Conservation (phyloP, 768 basidiomycete species). For the Suillus placidus region DNA sequence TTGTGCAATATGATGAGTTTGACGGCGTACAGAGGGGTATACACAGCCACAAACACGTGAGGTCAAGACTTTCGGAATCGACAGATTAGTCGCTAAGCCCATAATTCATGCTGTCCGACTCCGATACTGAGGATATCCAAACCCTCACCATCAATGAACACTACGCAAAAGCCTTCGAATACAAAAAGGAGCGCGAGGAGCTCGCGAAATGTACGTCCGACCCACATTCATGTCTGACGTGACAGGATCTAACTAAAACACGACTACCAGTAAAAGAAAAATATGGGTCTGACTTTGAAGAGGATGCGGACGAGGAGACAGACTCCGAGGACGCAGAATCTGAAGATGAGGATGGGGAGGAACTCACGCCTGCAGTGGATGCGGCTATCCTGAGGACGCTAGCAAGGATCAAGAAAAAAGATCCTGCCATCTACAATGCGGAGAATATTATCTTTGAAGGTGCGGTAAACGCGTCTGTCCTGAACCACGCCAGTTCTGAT, state of each 20-base stretch:
- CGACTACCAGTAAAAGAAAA: conserved; percentile 72
- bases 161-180: conserved; percentile 81
- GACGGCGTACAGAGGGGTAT: no score
- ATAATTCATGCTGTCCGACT: conserved; percentile 49
- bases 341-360: conserved; percentile 94
- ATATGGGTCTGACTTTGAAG: conserved; percentile 72
- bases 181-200: conserved; percentile 85
- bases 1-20: no score
- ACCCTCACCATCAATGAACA: conserved; percentile 72
- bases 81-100: neutral
- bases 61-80: no score
- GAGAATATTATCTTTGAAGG: conserved; percentile 79
- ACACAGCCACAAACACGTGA: no score
- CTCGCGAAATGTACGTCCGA: conserved; percentile 66
- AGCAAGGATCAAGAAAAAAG: conserved; percentile 77
- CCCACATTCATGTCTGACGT: neutral
- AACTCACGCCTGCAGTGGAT: conserved; percentile 91
- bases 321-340: conserved; percentile 80
- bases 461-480: conserved; percentile 33
- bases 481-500: conserved; percentile 2
- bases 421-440: conserved; percentile 82
- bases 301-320: conserved; percentile 50
- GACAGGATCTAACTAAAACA: neutral
- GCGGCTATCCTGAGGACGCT: conserved; percentile 93
- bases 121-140: conserved; percentile 45